A percentile compares a stretch with the other conserved stretches of the same genome.
Evolutionary conservation across 352 stramenopile genomes (phyloP).

Genomic region (Globisporangium orthogonon): DNA sequence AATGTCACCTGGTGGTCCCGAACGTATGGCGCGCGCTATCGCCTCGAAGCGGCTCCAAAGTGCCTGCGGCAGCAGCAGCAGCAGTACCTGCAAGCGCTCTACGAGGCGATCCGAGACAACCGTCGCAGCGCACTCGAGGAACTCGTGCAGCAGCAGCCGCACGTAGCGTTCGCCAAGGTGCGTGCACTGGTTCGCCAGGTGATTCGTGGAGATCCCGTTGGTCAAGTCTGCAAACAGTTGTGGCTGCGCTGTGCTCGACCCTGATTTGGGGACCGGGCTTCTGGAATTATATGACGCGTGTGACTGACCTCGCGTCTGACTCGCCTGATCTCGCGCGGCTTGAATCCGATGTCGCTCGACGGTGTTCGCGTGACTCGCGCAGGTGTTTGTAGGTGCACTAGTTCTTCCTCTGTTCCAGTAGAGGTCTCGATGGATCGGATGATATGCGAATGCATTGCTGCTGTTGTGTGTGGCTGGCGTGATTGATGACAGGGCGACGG

Average conservation of each 20-base stretch:
- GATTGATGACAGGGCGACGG: slow-evolving; percentile 5
- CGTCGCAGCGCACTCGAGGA: slow-evolving; percentile 18
- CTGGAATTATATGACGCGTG: not conserved
- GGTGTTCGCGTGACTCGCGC: not conserved
- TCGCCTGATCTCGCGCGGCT: not conserved
- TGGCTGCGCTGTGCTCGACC: not conserved
- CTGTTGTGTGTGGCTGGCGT: not conserved
- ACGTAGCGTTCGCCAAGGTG: slow-evolving; percentile 38
- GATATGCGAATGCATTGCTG: not conserved
- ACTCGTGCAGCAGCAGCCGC: slow-evolving; percentile 19
- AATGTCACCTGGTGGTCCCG: slow-evolving; percentile 21
- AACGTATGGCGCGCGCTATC: slow-evolving; percentile 12
- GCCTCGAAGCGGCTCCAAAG: not conserved
- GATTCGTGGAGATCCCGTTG: slow-evolving; percentile 1
- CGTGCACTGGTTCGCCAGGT: not conserved
- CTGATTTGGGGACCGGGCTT: not conserved
- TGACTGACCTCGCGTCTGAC: not conserved
- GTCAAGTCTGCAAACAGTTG: not conserved
- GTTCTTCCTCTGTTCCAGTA: too few species aligned
- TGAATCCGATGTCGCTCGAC: not conserved
- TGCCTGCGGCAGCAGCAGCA: not conserved
- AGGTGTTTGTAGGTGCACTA: not conserved
- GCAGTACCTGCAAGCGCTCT: slow-evolving; percentile 8
- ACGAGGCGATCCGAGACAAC: slow-evolving; percentile 32
- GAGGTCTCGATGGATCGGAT: not conserved